Evolutionary conservation across 768 basidiomycete species (phyloP), one percentile per base, ranked within the genome.

Genomic region (Calocybe gangraenosa): DNA sequence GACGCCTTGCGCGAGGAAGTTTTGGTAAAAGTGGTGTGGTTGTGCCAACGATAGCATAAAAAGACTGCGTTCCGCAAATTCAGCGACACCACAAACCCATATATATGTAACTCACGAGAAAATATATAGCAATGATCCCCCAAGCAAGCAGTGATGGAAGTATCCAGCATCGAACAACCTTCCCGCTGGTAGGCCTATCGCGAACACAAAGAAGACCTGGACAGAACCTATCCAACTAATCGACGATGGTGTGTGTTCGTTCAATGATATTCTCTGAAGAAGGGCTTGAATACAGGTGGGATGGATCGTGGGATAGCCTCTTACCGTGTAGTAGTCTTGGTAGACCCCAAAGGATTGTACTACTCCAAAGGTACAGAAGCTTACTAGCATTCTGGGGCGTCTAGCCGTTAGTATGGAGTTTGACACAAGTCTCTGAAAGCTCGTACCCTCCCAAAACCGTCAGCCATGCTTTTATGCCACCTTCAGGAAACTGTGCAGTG

Each of bases 1-100:
- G 6, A 81, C 58, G 0, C 76, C 78, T 62, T 82, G 79, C 0
- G 75, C 64, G 2, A 82, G 65, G 50, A 81, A 74, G 14, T 71
- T 65, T 50, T 79, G 76, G 43, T 75, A 77, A 55, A 70, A 75
- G 42, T 72, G 65, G 35, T 71, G 62, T 0, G 74, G 74, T 47
- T 75, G 60, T 0, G 63, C 65, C 3, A 78, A 59, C 2, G 76
- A 78, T 6, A 79, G 56, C 70, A 78, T 73, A 58, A 78, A 78
- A 13, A 70, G 59, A 35, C 74, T 74, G 23, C 37, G 15, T 38
- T 7, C 34, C 37, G 37, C 31, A 25, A 36, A 9, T 23, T 38
- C 37, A 14, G 32, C 15, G 25, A 15, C 18, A 22, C n/a, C n/a
- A n/a, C 17, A 37, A 11, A 20, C 14, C 13, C 44, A 13, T 7